Base-by-base conservation (phyloP, 1,139 yeast species). In the Zygosaccharomyces sapae region DNA sequence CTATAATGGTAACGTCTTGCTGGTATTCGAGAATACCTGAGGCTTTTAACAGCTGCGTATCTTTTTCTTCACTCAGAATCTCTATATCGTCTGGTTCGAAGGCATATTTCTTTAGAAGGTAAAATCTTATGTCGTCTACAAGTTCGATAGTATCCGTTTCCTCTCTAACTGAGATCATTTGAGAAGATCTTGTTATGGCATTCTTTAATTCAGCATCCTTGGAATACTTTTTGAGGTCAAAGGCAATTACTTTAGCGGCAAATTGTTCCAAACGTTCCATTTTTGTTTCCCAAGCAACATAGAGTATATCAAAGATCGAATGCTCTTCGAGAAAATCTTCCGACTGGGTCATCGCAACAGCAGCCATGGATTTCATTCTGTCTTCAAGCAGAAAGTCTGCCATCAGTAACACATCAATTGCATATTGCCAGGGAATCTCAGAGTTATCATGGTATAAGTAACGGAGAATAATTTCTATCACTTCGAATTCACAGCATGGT, bases 141-240 rank as follows among this genome's bases (percentile, higher is more conserved):
- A 86, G 68, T 58, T 86, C 95, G 61, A 86, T 83, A 1, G 94
- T 83, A 66, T 86, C 95, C 0, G 86, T 82, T 49, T 79, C 86
- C 56, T 86, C 82, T 61, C 94, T 74, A 13, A 67, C 68, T 19
- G 73, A 62, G 48, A 86, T 83, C 56, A 88, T 70, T 9, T 63
- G 58, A 0, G 94, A 85, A 59, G 85, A 77, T 61, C 59, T 75
- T 19, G 60, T 10, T 5, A 79, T 71, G 9, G 75, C 65, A 1
- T 63, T 62, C 34, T 61, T 60, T 49, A 79, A 73, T 20, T 68
- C 69, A 1, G 64, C 61, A 36, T 71, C 66, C 0, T 55, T 38
- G 29, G 70, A 65, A 44, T 77, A 77, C 0, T 54, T 46, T 5
- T 66, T 62, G 29, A 86, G 56, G 49, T 80, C 68, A 37, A 71